These are phyloP conservation scores for Phytophthora pisi DNA, from an alignment of 352 stramenopile genomes.

Conservation along the genomic window DNA sequence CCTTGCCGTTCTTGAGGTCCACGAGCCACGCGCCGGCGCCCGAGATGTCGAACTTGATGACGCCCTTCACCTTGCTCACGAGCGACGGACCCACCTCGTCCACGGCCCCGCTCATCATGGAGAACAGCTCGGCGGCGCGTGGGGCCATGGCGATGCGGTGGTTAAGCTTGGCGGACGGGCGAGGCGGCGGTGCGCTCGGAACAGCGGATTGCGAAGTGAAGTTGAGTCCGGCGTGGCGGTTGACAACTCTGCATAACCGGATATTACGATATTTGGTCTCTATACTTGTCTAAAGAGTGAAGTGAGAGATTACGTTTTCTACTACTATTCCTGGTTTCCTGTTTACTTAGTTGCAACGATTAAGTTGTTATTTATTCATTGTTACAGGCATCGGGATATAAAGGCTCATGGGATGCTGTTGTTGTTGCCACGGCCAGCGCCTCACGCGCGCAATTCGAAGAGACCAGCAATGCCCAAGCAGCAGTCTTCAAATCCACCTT, in stretches of 20 bases:
- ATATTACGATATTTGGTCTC: neutral
- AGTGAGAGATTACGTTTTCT: too few species aligned
- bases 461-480: too few species aligned
- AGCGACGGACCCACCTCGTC: conserved; percentile 72
- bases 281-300: too few species aligned
- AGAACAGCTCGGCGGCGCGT: conserved; percentile 69
- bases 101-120: conserved; percentile 69
- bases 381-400: conserved; percentile 3
- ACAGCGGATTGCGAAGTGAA: conserved; percentile 30
- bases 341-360: too few species aligned
- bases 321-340: too few species aligned
- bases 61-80: conserved; percentile 76
- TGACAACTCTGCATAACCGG: neutral
- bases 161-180: neutral
- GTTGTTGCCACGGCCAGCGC: conserved; percentile 3
- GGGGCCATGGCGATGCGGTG: conserved; percentile 33
- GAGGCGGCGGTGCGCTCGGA: neutral
- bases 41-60: conserved; percentile 83
- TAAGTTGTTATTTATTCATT: neutral
- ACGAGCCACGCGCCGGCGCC: conserved; percentile 74
- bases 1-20: conserved; percentile 79
- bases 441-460: conserved; percentile 10
- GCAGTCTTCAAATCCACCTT: too few species aligned
- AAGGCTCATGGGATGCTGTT: neutral
- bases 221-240: conserved; percentile 33